Base-by-base conservation (phyloP, 2,329 filamentous ascomycete species). In the Ophiostoma piceae region DNA sequence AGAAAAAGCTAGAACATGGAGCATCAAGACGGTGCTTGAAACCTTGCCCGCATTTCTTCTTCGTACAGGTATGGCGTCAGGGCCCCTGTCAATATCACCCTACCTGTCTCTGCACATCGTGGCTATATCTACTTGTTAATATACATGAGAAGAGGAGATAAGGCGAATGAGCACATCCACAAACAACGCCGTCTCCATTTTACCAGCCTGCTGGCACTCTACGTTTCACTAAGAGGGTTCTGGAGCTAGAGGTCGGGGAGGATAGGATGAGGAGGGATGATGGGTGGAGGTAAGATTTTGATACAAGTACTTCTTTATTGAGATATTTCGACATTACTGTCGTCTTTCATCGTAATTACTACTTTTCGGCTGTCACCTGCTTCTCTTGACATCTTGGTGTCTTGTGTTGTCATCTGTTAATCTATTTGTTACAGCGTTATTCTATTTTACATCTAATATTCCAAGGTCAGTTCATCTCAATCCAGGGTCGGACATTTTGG, bases 191-290 rank as follows among this genome's bases (percentile, higher is more conserved):
- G 51, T 57, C 51, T 57, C 64, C 62, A 62, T 62, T 70, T 51
- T 70, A 67, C 69, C 69, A 67, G 66, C 43, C 69, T 39, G 69
- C 37, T 70, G 69, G 69, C 69, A 51, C 54, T 70, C 65, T 70
- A 57, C 39, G 69, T 70, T 70, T 70, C 69, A 70, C 69, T 51
- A 70, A 29, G 60, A 51, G 16, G 39, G 12, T 69, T 29, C 29
- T 32, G 64, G 35, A 35, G 43, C 22, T 12, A 22, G 51, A 26
- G 7, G 22, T 26, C 6, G n/a, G 68, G 9, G 29, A 19, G 29
- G 19, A 64, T 37, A 12, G 60, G 60, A 64, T 64, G 60, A 64
- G 51, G 60, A 64, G 60, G 60, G 32, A 64, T 11, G 29, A 9
- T 37, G 12, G 60, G 60, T 64, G 32, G 60, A 64, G 60, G 32